Conservation (phyloP, 1,284 basidiomycete species). For the Pyrrhoderma lamaoense region DNA sequence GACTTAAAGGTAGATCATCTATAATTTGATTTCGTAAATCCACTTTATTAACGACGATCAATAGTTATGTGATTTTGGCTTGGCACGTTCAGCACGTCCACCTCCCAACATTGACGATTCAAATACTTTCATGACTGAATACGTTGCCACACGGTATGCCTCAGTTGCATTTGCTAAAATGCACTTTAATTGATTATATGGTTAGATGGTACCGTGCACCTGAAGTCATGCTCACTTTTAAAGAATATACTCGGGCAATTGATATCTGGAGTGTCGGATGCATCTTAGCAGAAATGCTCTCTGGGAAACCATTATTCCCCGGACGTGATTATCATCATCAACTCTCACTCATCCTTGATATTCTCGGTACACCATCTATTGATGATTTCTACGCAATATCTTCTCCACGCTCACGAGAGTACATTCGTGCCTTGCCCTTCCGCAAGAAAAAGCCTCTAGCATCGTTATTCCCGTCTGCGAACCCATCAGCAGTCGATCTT, state of each 20-base stretch:
- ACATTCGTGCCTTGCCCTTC: constrained; percentile 89
- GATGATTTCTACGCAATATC: constrained; percentile 94
- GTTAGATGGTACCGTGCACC: constrained; percentile 88
- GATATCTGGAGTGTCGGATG: constrained; percentile 94
- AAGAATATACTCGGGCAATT: constrained; percentile 88
- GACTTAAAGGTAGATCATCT: constrained; percentile 70
- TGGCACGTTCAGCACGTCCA: constrained; percentile 77
- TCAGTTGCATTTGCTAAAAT: not conserved
- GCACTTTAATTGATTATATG: not conserved
- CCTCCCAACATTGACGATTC: constrained; percentile 78
- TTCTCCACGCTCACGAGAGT: constrained; percentile 79
- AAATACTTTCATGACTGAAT: constrained; percentile 92
- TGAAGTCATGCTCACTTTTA: constrained; percentile 94
- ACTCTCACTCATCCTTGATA: constrained; percentile 79
- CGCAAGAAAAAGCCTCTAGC: constrained; percentile 77
- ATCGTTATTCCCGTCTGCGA: constrained; percentile 74
- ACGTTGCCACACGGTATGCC: constrained; percentile 74
- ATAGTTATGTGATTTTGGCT: constrained; percentile 87
- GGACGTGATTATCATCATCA: constrained; percentile 92
- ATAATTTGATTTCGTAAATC: constrained; percentile 7
- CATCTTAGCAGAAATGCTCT: constrained; percentile 91
- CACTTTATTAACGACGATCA: too few relatives aligned
- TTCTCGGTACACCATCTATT: constrained; percentile 82
- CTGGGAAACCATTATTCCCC: constrained; percentile 85
- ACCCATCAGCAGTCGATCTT: constrained; percentile 84